A percentile compares a stretch with the other conserved stretches of the same genome.
phyloP scores from a whole-genome alignment of 441 rosid species.

The Populus hybrid region DNA sequence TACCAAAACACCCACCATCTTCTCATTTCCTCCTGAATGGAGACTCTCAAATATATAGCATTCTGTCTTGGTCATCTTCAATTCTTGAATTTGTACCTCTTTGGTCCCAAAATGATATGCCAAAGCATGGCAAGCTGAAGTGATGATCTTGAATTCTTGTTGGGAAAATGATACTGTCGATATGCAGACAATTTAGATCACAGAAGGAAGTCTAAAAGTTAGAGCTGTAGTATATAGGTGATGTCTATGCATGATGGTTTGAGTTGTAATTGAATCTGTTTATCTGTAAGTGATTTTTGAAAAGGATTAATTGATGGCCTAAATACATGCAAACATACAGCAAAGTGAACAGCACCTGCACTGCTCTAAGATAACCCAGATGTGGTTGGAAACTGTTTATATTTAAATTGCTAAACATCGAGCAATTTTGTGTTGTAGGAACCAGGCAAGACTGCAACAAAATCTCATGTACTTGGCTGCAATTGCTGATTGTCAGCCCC shows the following conservation, averaged over 20 bases:
- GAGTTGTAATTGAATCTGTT: too few relatives aligned
- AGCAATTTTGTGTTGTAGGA: constrained; percentile 42
- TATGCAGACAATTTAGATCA: background rate
- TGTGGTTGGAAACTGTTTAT: background rate
- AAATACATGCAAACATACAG: background rate
- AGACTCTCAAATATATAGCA: too few relatives aligned
- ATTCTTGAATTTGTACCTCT: too few relatives aligned
- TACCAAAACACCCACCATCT: too few relatives aligned
- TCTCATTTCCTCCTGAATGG: too few relatives aligned
- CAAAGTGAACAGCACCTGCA: background rate
- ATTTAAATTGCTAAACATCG: background rate
- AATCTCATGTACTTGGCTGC: constrained; percentile 99
- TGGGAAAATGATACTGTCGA: background rate
- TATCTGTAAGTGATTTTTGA: too few relatives aligned
- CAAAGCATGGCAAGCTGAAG: background rate
- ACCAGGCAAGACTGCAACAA: constrained; percentile 91
- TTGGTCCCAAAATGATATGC: too few relatives aligned
- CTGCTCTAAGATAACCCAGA: background rate
- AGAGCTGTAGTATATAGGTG: too few relatives aligned
- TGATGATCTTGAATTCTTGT: background rate
- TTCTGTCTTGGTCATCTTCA: too few relatives aligned
- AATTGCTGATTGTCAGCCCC: constrained; percentile 97
- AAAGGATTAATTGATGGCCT: too few relatives aligned
- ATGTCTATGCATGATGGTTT: too few relatives aligned
- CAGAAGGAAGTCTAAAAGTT: background rate